These are phyloP conservation scores for Aquilaria sinensis DNA, from an alignment of 345 rosid species.

Conservation along the genomic window DNA sequence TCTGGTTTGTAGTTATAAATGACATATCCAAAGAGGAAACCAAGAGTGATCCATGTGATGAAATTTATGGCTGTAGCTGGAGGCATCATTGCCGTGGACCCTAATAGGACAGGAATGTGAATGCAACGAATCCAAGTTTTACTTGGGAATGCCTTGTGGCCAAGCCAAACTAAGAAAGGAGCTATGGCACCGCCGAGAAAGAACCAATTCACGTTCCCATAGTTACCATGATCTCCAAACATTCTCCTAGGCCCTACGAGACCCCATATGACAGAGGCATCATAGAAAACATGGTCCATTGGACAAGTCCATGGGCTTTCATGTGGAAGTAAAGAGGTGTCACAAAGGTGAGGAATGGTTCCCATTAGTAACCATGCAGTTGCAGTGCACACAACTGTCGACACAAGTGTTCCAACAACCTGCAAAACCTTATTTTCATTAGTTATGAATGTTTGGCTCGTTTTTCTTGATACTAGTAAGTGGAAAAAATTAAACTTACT, in stretches of 20 bases:
- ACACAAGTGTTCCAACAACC: slow-evolving; percentile 59
- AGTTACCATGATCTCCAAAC: slow-evolving; percentile 67
- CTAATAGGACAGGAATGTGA: slow-evolving; percentile 64
- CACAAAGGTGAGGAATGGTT: slow-evolving; percentile 58
- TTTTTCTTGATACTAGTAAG: not conserved
- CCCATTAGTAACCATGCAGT: slow-evolving; percentile 94
- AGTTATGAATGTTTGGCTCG: not conserved
- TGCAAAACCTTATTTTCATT: slow-evolving; percentile 20
- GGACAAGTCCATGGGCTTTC: slow-evolving; percentile 83
- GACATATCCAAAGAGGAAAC: slow-evolving; percentile 48
- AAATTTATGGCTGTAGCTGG: slow-evolving; percentile 71
- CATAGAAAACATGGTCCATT: slow-evolving; percentile 55
- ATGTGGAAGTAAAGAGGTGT: slow-evolving; percentile 35
- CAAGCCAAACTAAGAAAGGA: slow-evolving; percentile 59
- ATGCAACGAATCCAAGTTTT: slow-evolving; percentile 49
- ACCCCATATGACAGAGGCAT: slow-evolving; percentile 86
- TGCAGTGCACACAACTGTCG: slow-evolving; percentile 40
- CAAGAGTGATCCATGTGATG: slow-evolving; percentile 60
- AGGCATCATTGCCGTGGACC: slow-evolving; percentile 67
- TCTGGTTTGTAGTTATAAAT: slow-evolving; percentile 36
- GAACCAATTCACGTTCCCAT: slow-evolving; percentile 60
- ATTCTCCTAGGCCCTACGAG: slow-evolving; percentile 78
- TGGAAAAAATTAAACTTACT: slow-evolving; percentile 19
- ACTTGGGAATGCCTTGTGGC: slow-evolving; percentile 53
- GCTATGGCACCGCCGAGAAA: slow-evolving; percentile 60